A percentile compares a stretch with the other conserved stretches of the same genome.
phyloP scores from a whole-genome alignment of 495 filamentous ascomycete species.

The Penicillium turbatum region DNA sequence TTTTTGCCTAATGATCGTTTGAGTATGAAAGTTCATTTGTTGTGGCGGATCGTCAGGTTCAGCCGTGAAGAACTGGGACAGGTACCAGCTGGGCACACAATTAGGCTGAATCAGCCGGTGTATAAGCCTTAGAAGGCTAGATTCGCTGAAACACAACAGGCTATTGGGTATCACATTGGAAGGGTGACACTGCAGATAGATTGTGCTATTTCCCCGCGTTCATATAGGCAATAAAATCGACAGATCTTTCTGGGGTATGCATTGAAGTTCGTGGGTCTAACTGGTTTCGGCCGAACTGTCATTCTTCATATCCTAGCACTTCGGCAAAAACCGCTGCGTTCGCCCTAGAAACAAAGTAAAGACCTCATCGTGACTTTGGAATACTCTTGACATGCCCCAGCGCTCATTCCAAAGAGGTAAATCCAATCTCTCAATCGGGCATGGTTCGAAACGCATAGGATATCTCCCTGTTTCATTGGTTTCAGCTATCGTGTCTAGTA shows the following conservation, averaged over 20 bases:
- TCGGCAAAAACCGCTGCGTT: not conserved
- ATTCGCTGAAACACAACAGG: not conserved
- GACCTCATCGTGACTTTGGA: not conserved
- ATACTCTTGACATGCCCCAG: not conserved
- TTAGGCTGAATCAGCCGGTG: slow-evolving; percentile 1
- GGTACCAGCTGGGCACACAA: not conserved
- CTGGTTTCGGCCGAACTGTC: not conserved
- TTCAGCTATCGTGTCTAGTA: too few relatives aligned
- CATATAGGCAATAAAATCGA: not conserved
- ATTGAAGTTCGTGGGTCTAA: not conserved
- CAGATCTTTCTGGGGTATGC: slow-evolving; percentile 1
- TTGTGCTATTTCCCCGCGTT: not conserved
- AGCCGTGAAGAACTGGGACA: not conserved
- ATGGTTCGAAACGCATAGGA: too few relatives aligned
- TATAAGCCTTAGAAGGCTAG: not conserved
- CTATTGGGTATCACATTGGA: not conserved
- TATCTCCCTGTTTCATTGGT: too few relatives aligned
- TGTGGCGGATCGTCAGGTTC: not conserved
- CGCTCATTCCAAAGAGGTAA: slow-evolving; percentile 2
- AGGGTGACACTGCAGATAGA: not conserved
- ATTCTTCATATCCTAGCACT: not conserved
- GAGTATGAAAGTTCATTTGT: not conserved
- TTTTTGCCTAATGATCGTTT: not conserved
- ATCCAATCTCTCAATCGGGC: not conserved
- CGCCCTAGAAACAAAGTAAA: not conserved